Conservation (phyloP, 2,329 filamentous ascomycete genomes). For the Aphanocladium album region DNA sequence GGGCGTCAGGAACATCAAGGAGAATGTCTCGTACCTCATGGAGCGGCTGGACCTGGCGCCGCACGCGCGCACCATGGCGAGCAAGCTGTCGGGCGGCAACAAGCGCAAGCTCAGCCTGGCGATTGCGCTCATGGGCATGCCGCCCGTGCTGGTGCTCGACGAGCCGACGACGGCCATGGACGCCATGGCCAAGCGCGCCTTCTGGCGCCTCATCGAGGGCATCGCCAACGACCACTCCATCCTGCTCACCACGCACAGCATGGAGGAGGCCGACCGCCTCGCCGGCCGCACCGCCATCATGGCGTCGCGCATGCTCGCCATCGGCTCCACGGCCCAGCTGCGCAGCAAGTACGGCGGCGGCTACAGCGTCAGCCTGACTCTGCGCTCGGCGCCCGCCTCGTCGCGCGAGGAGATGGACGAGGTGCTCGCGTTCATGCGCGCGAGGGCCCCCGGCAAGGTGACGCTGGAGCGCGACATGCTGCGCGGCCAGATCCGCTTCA, state of each 20-base stretch:
- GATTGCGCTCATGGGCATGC: constrained; percentile 84
- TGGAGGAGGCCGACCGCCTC: constrained; percentile 86
- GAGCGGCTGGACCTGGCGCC: constrained; percentile 65
- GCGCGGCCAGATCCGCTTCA: constrained; percentile 56
- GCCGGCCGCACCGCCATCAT: constrained; percentile 56
- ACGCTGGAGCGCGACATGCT: constrained; percentile 51
- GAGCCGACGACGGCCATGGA: constrained; percentile 82
- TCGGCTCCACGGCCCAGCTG: constrained; percentile 55
- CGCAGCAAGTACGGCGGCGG: constrained; percentile 55
- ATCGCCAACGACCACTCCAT: constrained; percentile 68
- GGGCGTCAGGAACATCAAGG: constrained; percentile 63
- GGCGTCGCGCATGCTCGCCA: constrained; percentile 45
- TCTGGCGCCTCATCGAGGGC: constrained; percentile 73
- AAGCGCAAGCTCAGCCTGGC: constrained; percentile 79
- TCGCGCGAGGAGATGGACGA: constrained; percentile 48
- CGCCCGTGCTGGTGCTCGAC: constrained; percentile 74
- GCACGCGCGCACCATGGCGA: constrained; percentile 66
- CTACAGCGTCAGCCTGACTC: constrained; percentile 59
- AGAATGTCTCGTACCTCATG: constrained; percentile 69
- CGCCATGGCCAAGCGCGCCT: constrained; percentile 76
- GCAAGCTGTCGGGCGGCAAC: constrained; percentile 76
- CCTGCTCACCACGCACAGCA: constrained; percentile 78
- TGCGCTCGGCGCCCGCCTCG: constrained; percentile 53
- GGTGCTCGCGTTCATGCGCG: constrained; percentile 51
- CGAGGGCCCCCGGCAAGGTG: constrained; percentile 45